Percentiles rank a stretch among this genome's conserved stretches.
These are phyloP conservation scores for Filobasidium floriforme DNA, from an alignment of 768 basidiomycete genomes.

Conservation along the genomic window DNA sequence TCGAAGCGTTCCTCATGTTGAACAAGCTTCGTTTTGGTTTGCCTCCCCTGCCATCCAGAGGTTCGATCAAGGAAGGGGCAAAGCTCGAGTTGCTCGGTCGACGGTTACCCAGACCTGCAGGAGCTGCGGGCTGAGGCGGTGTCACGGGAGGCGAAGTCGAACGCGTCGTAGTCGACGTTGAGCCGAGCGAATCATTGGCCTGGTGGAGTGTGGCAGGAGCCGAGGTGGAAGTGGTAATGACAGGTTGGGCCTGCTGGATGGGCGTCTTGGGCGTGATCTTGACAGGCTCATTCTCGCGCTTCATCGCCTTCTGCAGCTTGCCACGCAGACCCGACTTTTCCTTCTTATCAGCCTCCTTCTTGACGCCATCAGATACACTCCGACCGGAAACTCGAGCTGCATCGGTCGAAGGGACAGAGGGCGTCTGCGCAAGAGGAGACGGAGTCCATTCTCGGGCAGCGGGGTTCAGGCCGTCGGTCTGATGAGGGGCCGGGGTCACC, in stretches of 20 bases:
- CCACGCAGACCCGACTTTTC: slow-evolving; percentile 60
- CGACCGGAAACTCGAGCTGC: slow-evolving; percentile 49
- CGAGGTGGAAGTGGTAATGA: slow-evolving; percentile 25
- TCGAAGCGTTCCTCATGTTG: slow-evolving; percentile 80
- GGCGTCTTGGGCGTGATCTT: slow-evolving; percentile 24
- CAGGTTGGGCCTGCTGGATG: slow-evolving; percentile 23
- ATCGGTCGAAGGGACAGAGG: slow-evolving; percentile 57
- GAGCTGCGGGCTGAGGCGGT: slow-evolving; percentile 32
- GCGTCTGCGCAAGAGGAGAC: slow-evolving; percentile 55
- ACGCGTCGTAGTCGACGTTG: slow-evolving; percentile 25
- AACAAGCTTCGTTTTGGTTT: slow-evolving; percentile 60
- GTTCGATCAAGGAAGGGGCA: slow-evolving; percentile 32
- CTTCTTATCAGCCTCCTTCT: slow-evolving; percentile 15
- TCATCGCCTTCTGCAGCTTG: slow-evolving; percentile 64
- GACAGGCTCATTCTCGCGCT: slow-evolving; percentile 50
- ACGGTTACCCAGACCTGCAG: slow-evolving; percentile 24
- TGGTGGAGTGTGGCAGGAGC: slow-evolving; percentile 18
- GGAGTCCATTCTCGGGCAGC: slow-evolving; percentile 17
- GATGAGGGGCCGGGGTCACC: slow-evolving; percentile 41
- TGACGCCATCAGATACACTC: slow-evolving; percentile 29
- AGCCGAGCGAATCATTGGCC: slow-evolving; percentile 10
- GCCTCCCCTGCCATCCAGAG: slow-evolving; percentile 45
- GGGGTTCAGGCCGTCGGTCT: slow-evolving; percentile 37
- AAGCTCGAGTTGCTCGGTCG: slow-evolving; percentile 24
- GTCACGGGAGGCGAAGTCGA: slow-evolving; percentile 38